Conservation (phyloP, 345 rosid species). For the Linum usitatissimum region DNA sequence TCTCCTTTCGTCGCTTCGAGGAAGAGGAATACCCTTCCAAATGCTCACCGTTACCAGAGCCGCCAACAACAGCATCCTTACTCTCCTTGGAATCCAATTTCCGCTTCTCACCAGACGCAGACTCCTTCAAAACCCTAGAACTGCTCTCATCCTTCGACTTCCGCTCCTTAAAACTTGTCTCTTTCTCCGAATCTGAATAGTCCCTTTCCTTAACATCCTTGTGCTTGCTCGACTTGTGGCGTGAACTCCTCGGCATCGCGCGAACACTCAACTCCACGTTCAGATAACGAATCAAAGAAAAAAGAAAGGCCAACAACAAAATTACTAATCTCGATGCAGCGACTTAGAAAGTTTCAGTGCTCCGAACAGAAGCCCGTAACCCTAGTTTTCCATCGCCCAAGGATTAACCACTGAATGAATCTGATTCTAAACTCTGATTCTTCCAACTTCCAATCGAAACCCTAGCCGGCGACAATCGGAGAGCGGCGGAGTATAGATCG, state of each 20-base stretch:
- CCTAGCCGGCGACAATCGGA: constrained; percentile 13
- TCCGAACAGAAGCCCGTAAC: neutral
- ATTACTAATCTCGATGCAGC: neutral
- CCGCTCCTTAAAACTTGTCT: constrained; percentile 49
- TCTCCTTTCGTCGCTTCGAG: constrained; percentile 55
- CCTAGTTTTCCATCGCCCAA: neutral
- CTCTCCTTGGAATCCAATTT: constrained; percentile 46
- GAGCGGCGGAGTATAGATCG: constrained; percentile 11
- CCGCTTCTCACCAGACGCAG: constrained; percentile 52
- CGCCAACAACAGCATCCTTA: constrained; percentile 28
- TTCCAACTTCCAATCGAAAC: constrained; percentile 4
- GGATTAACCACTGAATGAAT: neutral
- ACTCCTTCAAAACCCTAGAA: constrained; percentile 52
- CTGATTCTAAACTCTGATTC: neutral
- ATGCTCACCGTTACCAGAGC: constrained; percentile 50
- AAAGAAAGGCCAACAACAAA: neutral
- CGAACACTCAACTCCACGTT: neutral
- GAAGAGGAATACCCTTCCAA: constrained; percentile 49
- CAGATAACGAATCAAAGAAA: constrained; percentile 3
- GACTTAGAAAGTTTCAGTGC: neutral
- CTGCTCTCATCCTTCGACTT: constrained; percentile 40
- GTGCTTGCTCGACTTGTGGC: constrained; percentile 94
- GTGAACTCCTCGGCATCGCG: constrained; percentile 79
- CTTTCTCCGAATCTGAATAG: constrained; percentile 82
- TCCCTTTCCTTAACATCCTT: constrained; percentile 70